These are phyloP conservation scores for Cornus controversa DNA, from an alignment of 148 eudicot genomes.

Conservation along the genomic window DNA sequence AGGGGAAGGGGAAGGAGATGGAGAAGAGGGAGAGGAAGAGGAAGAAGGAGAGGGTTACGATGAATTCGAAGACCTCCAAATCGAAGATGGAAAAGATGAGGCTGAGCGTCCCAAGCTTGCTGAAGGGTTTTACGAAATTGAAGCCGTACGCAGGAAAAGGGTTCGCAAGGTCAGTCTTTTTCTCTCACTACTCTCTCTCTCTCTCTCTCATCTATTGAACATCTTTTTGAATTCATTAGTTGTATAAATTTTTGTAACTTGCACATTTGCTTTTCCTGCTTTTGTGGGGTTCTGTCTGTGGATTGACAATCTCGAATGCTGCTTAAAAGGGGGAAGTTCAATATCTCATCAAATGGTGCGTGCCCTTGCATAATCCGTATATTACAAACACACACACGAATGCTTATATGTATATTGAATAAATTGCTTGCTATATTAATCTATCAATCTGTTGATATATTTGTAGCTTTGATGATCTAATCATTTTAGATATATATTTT, in stretches of 20 bases:
- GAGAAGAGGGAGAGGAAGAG: constrained; percentile 10
- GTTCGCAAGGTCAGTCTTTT: constrained; percentile 65
- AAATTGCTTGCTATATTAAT: not conserved
- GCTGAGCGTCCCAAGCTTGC: constrained; percentile 56
- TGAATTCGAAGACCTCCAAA: constrained; percentile 9
- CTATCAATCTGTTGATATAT: not conserved
- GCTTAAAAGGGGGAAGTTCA: constrained; percentile 70
- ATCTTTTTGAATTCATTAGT: not conserved
- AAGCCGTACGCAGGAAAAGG: constrained; percentile 72
- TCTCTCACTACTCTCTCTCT: not conserved
- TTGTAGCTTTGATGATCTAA: not conserved
- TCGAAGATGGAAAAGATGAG: constrained; percentile 18
- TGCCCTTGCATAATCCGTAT: constrained; percentile 8
- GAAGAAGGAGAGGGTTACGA: constrained; percentile 11
- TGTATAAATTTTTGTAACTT: not conserved
- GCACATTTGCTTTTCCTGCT: constrained; percentile 1
- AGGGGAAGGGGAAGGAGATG: constrained; percentile 15
- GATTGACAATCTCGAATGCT: constrained; percentile 25
- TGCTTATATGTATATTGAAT: not conserved
- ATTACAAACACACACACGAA: not conserved
- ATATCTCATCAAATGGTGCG: constrained; percentile 95
- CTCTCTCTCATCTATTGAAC: not conserved
- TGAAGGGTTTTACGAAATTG: constrained; percentile 83
- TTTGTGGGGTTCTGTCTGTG: constrained; percentile 15
- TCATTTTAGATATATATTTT: constrained; percentile 6